Conservation (phyloP, 768 basidiomycete genomes). For the Auricularia auricula-judae region DNA sequence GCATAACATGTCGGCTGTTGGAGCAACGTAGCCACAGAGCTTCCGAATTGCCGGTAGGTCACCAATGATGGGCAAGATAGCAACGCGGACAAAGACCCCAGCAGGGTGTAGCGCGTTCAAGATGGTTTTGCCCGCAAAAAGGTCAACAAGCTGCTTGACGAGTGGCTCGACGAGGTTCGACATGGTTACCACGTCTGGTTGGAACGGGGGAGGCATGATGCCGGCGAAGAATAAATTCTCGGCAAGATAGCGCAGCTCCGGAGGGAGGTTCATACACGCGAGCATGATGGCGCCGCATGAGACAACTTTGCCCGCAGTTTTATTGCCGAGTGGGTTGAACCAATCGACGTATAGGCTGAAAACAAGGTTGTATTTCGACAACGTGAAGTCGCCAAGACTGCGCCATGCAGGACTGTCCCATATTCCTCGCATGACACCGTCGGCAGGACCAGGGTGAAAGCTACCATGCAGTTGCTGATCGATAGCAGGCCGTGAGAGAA, state of each 20-base stretch:
- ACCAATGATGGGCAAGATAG: constrained; percentile 24
- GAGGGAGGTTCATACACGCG: constrained; percentile 27
- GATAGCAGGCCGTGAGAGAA: background rate
- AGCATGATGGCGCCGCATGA: constrained; percentile 24
- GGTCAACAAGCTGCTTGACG: constrained; percentile 23
- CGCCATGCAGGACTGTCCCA: background rate
- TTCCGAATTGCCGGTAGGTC: constrained; percentile 26
- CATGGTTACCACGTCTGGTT: constrained; percentile 21
- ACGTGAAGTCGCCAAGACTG: background rate
- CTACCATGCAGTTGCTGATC: background rate
- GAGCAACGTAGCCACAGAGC: constrained; percentile 15
- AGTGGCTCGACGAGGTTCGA: constrained; percentile 30
- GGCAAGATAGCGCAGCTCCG: constrained; percentile 15
- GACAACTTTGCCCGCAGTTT: constrained; percentile 13
- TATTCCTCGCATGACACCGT: background rate
- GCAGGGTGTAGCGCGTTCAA: constrained; percentile 13
- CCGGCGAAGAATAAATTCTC: constrained; percentile 33
- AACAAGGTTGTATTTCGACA: background rate
- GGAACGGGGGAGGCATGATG: constrained; percentile 30
- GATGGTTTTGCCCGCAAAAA: constrained; percentile 25
- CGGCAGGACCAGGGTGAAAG: background rate
- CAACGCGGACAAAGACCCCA: constrained; percentile 20
- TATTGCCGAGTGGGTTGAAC: constrained; percentile 25
- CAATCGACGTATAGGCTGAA: constrained; percentile 25
- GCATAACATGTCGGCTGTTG: background rate